Evolutionary conservation across 2,329 filamentous ascomycete species (phyloP), one percentile per base, ranked within the genome.

Genomic region (Colletotrichum sp.): DNA sequence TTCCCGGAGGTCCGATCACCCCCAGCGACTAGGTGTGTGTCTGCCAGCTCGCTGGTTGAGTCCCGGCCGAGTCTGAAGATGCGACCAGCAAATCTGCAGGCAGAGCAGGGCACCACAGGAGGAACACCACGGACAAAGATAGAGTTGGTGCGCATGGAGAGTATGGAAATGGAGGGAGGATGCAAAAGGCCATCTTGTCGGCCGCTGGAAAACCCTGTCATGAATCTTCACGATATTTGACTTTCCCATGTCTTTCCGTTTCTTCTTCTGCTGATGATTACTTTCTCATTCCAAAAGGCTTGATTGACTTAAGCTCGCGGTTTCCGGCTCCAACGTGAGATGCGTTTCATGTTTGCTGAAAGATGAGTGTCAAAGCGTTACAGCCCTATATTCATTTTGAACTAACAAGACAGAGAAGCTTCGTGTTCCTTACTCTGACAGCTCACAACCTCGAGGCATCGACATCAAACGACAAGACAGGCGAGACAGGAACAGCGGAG

Each of bases 261-360:
- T 28, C 69, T 62, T 72, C 65, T 69, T 77, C 71, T 69, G 32
- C 57, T 39, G 69, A 69, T 62, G 59, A 32, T n/a, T 62, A 49
- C 34, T 34, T 69, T 69, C 34, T 32, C 32, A 60, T 71, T 65
- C 59, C 71, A 78, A 62, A 80, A 80, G 76, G 78, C 79, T 81
- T 80, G 79, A 78, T 80, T 79, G 77, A 79, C 78, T 81, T 78
- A 73, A 79, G 52, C 71, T 75, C 75, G 57, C 57, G 70, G 70
- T 76, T 62, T 68, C 64, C 28, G 26, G 34, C 32, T 36, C 52
- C 70, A 21, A 52, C 18, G 36, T 74, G 71, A 32, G 18, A 66
- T 59, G 49, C 8, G 74, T 76, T 76, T 76, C 74, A 76, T 52
- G 65, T 69, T 57, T 64, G 65, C 59, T 74, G 64, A 74, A 74